Evolutionary conservation across 306 rosid genomes (phyloP), one percentile per base, ranked within the genome.

Genomic region (Echinosophora koreensis): DNA sequence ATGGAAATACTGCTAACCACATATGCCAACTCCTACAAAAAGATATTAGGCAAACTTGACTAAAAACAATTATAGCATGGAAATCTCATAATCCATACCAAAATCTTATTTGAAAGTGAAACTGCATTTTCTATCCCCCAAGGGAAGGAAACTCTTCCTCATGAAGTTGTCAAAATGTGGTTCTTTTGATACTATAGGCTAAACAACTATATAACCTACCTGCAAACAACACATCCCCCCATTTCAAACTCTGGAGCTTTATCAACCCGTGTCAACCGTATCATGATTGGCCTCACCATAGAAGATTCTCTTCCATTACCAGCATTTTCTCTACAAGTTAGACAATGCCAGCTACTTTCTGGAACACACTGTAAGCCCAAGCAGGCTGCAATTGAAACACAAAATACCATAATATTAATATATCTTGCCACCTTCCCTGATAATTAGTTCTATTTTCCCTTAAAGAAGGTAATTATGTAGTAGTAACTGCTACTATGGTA

Each of bases 201-300:
- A 55, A 73, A 80, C 84, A 80, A 60, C 52, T 54, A 37, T 57
- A 80, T 56, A 82, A 69, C 87, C 74, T 69, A 95, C 99, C 97
- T 92, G 88, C 99, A 96, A 76, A 96, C 91, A 80, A 92, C 97
- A 71, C 99, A 96, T 72, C 99, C 99, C 59, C 99, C 99, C 84
- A 91, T 91, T 81, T 91, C 96, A 82, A 77, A 86, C 22, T 92
- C 98, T 3, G 98, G 96, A 32, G 90, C 86, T 81, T 89, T 89
- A 71, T 92, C 97, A 38, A 89, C 93, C 64, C 97, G 84, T 17
- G 96, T 90, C 88, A 92, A 89, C 81, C 94, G 87, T 77, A 96
- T 89, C 70, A 92, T 91, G 63, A 92, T 90, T 75, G 97, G 96
- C 83, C 92, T 89, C 27, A 71, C 79, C 69, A 81, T 54, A 84